These are phyloP conservation scores for Coemansia sp. DNA, from an alignment of 192 early-diverging fungal genomes.

Conservation along the genomic window DNA sequence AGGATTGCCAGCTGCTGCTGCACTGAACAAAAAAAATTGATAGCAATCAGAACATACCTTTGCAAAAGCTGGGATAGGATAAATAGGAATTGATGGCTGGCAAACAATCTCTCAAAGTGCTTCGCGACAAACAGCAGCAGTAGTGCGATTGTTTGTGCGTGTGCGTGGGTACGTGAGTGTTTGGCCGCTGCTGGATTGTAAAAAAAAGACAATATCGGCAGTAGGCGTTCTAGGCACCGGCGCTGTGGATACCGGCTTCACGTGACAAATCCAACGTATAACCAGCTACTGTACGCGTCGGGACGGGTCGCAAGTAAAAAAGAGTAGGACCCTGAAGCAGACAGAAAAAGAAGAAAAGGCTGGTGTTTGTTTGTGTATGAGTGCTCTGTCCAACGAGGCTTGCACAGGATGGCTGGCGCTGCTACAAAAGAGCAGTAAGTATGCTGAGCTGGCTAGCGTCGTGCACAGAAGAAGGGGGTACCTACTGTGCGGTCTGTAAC, in stretches of 20 bases:
- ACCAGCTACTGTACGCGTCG: background rate
- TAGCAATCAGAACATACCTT: conserved; percentile 1
- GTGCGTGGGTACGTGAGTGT: background rate
- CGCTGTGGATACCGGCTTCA: conserved; percentile 1
- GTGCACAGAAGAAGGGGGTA: background rate
- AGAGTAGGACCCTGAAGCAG: background rate
- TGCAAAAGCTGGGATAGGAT: background rate
- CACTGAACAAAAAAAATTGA: background rate
- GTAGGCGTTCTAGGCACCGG: conserved; percentile 3
- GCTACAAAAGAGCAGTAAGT: too few relatives aligned
- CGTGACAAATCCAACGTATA: background rate
- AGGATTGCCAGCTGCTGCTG: background rate
- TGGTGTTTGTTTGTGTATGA: background rate
- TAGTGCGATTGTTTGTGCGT: too few relatives aligned
- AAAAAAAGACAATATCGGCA: background rate
- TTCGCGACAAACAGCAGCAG: too few relatives aligned
- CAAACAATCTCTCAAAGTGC: too few relatives aligned
- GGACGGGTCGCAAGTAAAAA: background rate
- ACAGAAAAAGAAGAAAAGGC: background rate
- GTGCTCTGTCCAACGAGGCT: too few relatives aligned
- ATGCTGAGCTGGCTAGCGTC: too few relatives aligned
- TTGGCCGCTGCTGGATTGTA: background rate
- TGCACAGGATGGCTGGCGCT: too few relatives aligned
- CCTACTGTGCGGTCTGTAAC: background rate
- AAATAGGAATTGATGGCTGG: background rate